phyloP scores from a whole-genome alignment of 2,329 filamentous ascomycete genomes.

The Nakataea oryzae region DNA sequence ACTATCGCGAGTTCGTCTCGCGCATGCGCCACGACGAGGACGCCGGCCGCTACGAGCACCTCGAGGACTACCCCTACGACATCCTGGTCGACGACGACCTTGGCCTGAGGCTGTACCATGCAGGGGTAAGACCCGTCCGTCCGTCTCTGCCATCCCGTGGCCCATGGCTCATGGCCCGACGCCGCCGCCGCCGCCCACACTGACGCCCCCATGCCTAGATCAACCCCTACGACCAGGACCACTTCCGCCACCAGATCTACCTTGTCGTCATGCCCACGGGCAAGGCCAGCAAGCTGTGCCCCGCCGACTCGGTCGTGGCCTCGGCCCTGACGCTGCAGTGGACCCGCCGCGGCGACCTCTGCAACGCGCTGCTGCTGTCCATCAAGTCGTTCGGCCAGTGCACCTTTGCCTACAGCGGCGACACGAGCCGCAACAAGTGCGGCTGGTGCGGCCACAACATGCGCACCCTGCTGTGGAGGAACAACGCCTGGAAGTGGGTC shows the following conservation, averaged over 20 bases:
- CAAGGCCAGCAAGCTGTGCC: conserved; percentile 3
- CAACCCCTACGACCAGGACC: conserved; percentile 3
- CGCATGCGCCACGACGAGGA: conserved; percentile 1
- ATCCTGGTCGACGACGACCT: conserved; percentile 1
- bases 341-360: conserved; percentile 2
- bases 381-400: conserved; percentile 4
- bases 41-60: conserved; percentile 3
- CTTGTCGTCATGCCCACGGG: background rate
- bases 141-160: background rate
- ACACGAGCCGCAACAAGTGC: conserved; percentile 2
- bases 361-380: conserved; percentile 4
- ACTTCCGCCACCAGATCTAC: conserved; percentile 4
- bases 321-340: conserved; percentile 3
- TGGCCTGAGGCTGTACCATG: conserved; percentile 2
- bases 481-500: background rate
- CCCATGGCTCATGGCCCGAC: background rate
- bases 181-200: too few relatives aligned
- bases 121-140: background rate
- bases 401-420: conserved; percentile 3
- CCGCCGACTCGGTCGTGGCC: background rate
- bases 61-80: conserved; percentile 5
- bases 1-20: conserved; percentile 3
- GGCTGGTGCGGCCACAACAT: conserved; percentile 2
- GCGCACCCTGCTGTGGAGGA: conserved; percentile 1
- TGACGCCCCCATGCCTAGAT: background rate